These are phyloP conservation scores for Phytophthora podocarpi DNA, from an alignment of 352 stramenopile genomes.

Conservation along the genomic window DNA sequence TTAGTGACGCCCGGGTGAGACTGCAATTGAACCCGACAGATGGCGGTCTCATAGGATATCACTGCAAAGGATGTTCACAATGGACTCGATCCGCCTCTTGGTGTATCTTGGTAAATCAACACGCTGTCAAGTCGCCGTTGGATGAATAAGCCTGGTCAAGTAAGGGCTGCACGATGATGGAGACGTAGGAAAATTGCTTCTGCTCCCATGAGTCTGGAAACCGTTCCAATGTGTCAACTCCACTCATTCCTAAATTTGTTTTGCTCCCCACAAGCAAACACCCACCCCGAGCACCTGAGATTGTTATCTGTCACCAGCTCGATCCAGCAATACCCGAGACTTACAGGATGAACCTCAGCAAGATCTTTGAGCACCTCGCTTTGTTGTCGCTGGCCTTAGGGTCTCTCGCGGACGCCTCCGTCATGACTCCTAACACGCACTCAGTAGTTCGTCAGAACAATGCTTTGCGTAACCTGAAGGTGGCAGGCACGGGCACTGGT, in stretches of 20 bases:
- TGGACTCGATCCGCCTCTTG: constrained; percentile 9
- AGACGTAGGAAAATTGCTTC: too few species aligned
- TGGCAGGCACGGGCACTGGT: constrained; percentile 18
- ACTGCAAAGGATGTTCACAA: constrained; percentile 27
- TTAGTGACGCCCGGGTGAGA: too few species aligned
- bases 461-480: constrained; percentile 22
- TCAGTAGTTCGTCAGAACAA: constrained; percentile 9
- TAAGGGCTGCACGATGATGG: background rate
- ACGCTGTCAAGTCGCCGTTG: background rate
- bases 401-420: constrained; percentile 17
- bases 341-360: constrained; percentile 36
- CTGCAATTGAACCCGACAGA: constrained; percentile 8
- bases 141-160: constrained; percentile 5
- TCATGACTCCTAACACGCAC: constrained; percentile 7
- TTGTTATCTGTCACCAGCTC: constrained; percentile 9
- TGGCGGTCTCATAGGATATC: constrained; percentile 24
- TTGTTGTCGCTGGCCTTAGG: constrained; percentile 27
- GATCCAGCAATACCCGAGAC: constrained; percentile 18
- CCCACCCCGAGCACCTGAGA: constrained; percentile 5
- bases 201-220: background rate
- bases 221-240: background rate
- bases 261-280: constrained; percentile 13
- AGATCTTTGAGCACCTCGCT: constrained; percentile 33
- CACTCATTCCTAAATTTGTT: constrained; percentile 33
- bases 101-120: background rate